Evolutionary conservation across 176 grass and related monocot species (phyloP).

Genomic region (Rhynchospora pubera): DNA sequence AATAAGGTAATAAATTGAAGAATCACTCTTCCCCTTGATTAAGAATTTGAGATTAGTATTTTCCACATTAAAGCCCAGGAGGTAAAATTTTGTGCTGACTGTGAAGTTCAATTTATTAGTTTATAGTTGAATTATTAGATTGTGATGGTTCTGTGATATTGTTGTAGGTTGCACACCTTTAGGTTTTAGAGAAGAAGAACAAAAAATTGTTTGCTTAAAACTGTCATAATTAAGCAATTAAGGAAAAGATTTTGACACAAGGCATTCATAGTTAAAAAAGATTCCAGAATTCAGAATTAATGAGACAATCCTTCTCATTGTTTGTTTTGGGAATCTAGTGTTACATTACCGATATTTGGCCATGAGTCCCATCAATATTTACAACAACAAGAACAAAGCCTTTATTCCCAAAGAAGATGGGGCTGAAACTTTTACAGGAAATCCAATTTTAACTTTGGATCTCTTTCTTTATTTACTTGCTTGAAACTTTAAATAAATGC

Average conservation of each 20-base stretch:
- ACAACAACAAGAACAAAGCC: no score
- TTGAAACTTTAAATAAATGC: background rate
- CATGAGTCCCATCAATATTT: no score
- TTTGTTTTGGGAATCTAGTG: background rate
- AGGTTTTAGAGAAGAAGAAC: background rate
- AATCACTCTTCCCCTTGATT: background rate
- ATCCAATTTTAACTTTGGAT: background rate
- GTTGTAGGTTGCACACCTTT: background rate
- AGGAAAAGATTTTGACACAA: background rate
- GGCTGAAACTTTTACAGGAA: no score
- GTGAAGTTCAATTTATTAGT: background rate
- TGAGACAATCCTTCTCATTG: background rate
- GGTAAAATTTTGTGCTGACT: background rate
- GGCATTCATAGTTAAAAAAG: background rate
- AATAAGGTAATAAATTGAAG: conserved; percentile 48
- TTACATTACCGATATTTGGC: background rate
- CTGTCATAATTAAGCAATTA: background rate
- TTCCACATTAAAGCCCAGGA: background rate
- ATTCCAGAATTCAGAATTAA: background rate
- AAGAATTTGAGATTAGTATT: background rate
- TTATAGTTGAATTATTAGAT: background rate
- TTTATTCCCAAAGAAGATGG: no score
- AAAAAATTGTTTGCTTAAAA: background rate
- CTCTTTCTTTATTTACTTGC: background rate
- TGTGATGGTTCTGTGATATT: background rate